Percentiles rank a stretch among this genome's conserved stretches.
Conservation (phyloP, 495 filamentous ascomycete species). For the Penicillium bialowiezense region DNA sequence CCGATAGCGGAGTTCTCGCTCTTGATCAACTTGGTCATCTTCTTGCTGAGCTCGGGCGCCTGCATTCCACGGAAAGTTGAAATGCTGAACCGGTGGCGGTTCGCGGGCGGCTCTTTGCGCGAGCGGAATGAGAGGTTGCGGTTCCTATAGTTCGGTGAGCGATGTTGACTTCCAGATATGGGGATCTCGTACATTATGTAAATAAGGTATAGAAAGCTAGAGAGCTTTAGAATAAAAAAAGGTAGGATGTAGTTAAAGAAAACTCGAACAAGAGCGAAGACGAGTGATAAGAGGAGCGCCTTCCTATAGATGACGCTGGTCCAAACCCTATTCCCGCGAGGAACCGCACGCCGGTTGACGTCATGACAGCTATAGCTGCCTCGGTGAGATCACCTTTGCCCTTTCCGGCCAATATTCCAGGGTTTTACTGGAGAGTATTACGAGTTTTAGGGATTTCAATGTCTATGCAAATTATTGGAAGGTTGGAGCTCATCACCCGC, state of each 20-base stretch:
- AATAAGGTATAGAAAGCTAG: neutral
- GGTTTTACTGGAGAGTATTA: no score
- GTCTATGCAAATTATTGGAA: no score
- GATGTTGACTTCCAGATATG: neutral
- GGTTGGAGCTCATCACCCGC: no score
- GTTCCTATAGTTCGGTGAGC: constrained; percentile 43
- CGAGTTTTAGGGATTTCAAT: no score
- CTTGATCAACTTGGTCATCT: constrained; percentile 88
- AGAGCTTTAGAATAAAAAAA: no score
- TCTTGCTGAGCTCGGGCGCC: constrained; percentile 80
- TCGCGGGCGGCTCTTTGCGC: constrained; percentile 36
- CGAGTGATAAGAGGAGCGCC: constrained; percentile 4
- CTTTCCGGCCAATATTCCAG: no score
- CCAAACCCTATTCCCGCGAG: constrained; percentile 18
- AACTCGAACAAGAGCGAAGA: neutral
- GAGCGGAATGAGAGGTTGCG: constrained; percentile 61
- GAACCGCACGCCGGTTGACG: constrained; percentile 23
- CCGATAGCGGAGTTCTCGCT: constrained; percentile 79
- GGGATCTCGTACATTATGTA: neutral
- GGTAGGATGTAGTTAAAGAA: no score
- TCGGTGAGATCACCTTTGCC: neutral
- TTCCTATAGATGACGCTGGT: constrained; percentile 28
- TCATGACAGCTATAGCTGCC: constrained; percentile 30
- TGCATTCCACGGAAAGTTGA: constrained; percentile 75
- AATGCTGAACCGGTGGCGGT: constrained; percentile 70